Base-by-base conservation (phyloP, 805 yeast species). In the Myxozyma melibiosi region DNA sequence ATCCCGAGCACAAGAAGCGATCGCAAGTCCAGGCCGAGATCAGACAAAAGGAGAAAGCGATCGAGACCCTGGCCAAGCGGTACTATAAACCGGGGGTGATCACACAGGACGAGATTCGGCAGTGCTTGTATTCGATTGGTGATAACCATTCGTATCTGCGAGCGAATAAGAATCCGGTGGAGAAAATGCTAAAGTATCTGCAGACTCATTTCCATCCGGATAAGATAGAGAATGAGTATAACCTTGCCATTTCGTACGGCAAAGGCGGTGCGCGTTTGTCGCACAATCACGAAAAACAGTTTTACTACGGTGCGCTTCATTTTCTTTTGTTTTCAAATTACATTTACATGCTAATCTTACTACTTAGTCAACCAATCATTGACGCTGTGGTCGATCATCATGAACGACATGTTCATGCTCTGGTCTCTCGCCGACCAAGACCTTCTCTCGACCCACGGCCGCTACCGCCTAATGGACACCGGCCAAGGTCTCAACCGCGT, bases 401-500 rank as follows among this genome's bases (percentile, higher is more conserved):
- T 85, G 83, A 74, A 87, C 53, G 90, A 88, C 58, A 84, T 87
- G 87, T 83, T 85, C 64, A 81, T 80, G 70, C 71, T 87, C 22
- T 87, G 95, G 95, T 83, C 82, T 35, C 76, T 84, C 34, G 90
- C 92, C 0, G 95, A 87, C 67, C 80, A 80, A 39, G 94, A 88
- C 68, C 73, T 87, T 52, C 80, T 84, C 64, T 77, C 81, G 58
- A 80, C 82, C 3, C 66, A 67, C n/a, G 73, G 74, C 24, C 64
- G 73, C 9, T 87, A 88, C 66, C 78, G 78, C 61, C 71, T 87
- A 27, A 75, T 81, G 5, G 85, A 86, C 50, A 87, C 94, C 0
- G 95, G 94, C 2, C 95, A 87, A 71, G 95, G 95, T 30, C 74
- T 88, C 25, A 86, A 87, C 68, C 79, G 95, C 63, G 81, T 87